A percentile compares a stretch with the other conserved stretches of the same genome.
These are phyloP conservation scores for Cyberlindnera nakhonratchasimensis DNA, from an alignment of 805 yeast genomes.

Conservation along the genomic window DNA sequence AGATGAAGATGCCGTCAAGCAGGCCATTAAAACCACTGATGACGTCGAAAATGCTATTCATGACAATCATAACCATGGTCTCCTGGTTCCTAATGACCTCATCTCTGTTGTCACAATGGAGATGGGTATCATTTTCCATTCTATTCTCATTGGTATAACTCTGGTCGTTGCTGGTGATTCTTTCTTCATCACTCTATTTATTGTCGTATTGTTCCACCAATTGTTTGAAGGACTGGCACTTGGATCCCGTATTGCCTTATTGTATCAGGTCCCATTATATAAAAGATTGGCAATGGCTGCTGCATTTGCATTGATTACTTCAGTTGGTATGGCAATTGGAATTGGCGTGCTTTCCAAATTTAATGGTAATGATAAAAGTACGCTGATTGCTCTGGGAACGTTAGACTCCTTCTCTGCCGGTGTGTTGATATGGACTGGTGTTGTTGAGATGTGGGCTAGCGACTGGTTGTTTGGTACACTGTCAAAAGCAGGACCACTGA, in stretches of 20 bases:
- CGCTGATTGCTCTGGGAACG: slow-evolving; percentile 62
- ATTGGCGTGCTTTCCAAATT: slow-evolving; percentile 62
- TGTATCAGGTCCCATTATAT: slow-evolving; percentile 31
- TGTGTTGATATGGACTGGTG: slow-evolving; percentile 66
- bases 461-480: slow-evolving; percentile 59
- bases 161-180: slow-evolving; percentile 67
- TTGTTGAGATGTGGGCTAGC: slow-evolving; percentile 73
- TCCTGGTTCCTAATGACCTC: slow-evolving; percentile 9
- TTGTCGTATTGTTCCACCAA: slow-evolving; percentile 68
- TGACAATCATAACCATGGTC: slow-evolving; percentile 4
- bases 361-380: slow-evolving; percentile 51
- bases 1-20: no score
- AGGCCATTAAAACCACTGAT: no score
- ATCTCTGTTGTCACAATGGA: slow-evolving; percentile 52
- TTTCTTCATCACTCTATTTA: slow-evolving; percentile 63
- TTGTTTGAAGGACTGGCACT: slow-evolving; percentile 80
- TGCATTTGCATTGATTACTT: slow-evolving; percentile 56
- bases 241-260: slow-evolving; percentile 67
- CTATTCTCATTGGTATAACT: slow-evolving; percentile 73
- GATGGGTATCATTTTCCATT: slow-evolving; percentile 75
- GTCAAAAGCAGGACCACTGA: slow-evolving; percentile 46
- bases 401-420: slow-evolving; percentile 76
- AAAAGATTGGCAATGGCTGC: slow-evolving; percentile 53
- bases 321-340: slow-evolving; percentile 74
- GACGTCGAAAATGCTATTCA: slow-evolving; percentile 1